Base-by-base conservation (phyloP, 306 rosid genomes). In the Corylus heterophylla region DNA sequence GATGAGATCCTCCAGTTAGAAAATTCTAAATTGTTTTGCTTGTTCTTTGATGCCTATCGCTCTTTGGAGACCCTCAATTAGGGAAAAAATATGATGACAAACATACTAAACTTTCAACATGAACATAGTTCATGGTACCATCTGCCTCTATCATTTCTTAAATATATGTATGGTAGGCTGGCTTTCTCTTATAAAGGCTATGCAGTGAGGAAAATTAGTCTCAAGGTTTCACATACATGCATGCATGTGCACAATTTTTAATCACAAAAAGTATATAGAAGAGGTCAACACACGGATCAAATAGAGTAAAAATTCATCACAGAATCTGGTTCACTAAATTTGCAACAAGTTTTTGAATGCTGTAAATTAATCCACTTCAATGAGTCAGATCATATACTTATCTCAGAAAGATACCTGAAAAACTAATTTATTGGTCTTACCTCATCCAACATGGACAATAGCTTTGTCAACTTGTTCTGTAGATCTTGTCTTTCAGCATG, bases 371-470 rank as follows among this genome's bases (percentile, higher is more conserved):
- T 31, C 2, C 71, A 45, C 18, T 12, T 69, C 58, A 48, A 77
- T 39, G 52, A 13, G 64, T 35, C 39, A 48, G 48, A 69, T 77
- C 62, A 56, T 69, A 16, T 35, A 17, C 52, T 20, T 14, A 59
- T 59, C 54, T 54, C 76, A 78, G 29, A 10, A 62, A 70, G 72
- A 78, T 48, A 59, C n/a, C 3, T 14, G 51, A 39, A 82, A 44
- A 17, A 52, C 12, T 35, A 10, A 37, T 29, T 2, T 31, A 62
- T 47, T 66, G 58, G 56, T 37, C 71, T 73, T 89, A 92, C 95
- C 97, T 92, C 95, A 54, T 90, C 97, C 80, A 85, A 78, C 91
- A 92, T 92, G n/a, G 93, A 87, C 50, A 90, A 64, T 61, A 92
- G 93, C 81, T 89, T 92, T 4, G 95, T 82, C 80, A 92, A 79